Evolutionary conservation across 805 yeast species (phyloP), one percentile per base, ranked within the genome.

Genomic region (Lipomyces yamanashiensis): DNA sequence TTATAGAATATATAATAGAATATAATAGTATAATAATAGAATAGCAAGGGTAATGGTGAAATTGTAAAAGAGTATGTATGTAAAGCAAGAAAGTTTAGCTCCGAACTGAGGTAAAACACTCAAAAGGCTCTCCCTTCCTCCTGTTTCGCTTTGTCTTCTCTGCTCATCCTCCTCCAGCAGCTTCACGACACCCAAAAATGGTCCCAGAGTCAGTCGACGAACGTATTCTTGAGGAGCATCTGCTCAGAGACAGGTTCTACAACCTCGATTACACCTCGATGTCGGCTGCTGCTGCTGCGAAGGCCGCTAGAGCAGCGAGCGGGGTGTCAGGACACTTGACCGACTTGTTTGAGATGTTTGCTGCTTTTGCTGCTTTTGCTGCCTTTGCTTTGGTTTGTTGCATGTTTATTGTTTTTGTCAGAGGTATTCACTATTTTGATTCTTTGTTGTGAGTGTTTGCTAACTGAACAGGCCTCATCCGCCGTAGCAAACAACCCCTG

Each of bases 121-220:
- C 4, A 39, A 13, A 39, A 13, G n/a, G 39, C 40, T 37, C 34
- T 39, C 12, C 36, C 39, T 6, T 19, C 7, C 36, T 48, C 49
- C 45, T 13, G 13, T 7, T 33, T 23, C 51, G 17, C 37, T 44
- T 21, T 40, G 9, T 17, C 49, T 36, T n/a, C 10, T 36, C 45
- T 28, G 28, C 28, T 28, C 28, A 28, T 28, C 28, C 28, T 28
- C 5, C 28, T 49, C 37, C 28, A n/a, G 23, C 40, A 28, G n/a
- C 23, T n/a, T 44, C 44, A 33, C 37, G n/a, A n/a, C 52, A 9
- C 44, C 52, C 15, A 45, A 33, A 58, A 19, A 66, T 66, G 69
- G 69, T 66, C 34, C 69, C 69, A 9, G 69, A 66, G 15, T 59
- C 67, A 3, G 67, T 66, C 53, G 69, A 66, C 64, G 67, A 63